phyloP scores from a whole-genome alignment of 2,329 filamentous ascomycete species.

The Calonectria hongkongensis region DNA sequence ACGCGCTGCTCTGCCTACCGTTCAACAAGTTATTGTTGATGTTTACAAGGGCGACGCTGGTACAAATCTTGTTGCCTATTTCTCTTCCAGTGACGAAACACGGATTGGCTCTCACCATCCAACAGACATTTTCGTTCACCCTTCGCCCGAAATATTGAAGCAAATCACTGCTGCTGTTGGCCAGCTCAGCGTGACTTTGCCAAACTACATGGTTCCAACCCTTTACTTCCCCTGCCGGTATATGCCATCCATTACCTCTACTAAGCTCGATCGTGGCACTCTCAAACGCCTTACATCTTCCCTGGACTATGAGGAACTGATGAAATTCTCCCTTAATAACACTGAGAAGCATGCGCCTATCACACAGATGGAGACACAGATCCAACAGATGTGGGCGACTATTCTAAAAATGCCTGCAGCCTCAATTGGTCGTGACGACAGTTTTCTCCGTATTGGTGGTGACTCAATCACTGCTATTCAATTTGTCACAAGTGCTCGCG shows the following conservation, averaged over 20 bases:
- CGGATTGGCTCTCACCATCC: background rate
- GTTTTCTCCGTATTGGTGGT: constrained; percentile 40
- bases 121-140: constrained; percentile 11
- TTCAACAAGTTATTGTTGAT: constrained; percentile 26
- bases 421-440: constrained; percentile 32
- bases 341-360: constrained; percentile 10
- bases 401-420: background rate
- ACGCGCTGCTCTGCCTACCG: constrained; percentile 4
- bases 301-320: background rate
- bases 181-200: constrained; percentile 25
- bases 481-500: constrained; percentile 35
- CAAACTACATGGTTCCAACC: constrained; percentile 44
- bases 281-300: constrained; percentile 19
- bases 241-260: constrained; percentile 25
- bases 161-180: constrained; percentile 16
- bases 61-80: constrained; percentile 17
- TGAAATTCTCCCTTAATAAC: background rate
- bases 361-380: constrained; percentile 6
- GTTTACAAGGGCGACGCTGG: constrained; percentile 11
- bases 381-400: constrained; percentile 16
- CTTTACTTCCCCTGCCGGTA: constrained; percentile 35
- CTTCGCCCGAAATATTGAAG: background rate
- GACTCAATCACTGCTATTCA: constrained; percentile 53
- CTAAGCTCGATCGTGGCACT: constrained; percentile 40
- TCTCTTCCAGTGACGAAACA: constrained; percentile 5